These are phyloP conservation scores for Cyclospora cayetanensis DNA, from an alignment of 169 alveolate genomes.

Conservation along the genomic window DNA sequence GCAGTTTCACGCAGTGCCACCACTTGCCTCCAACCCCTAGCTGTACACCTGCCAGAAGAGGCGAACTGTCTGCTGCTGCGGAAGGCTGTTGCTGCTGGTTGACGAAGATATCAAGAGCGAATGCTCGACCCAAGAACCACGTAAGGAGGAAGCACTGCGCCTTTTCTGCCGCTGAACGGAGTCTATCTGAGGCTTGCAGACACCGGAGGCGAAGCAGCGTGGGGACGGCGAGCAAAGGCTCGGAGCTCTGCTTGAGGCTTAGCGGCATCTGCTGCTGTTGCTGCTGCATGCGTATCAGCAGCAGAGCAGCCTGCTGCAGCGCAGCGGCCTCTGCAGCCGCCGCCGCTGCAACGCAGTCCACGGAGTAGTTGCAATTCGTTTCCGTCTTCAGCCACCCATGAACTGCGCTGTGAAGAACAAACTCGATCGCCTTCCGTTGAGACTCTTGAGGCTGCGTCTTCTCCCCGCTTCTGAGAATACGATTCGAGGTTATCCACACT, in stretches of 20 bases:
- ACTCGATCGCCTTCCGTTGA: slow-evolving; percentile 19
- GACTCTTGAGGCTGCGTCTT: neutral
- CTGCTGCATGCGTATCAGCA: slow-evolving; percentile 32
- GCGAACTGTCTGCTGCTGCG: slow-evolving; percentile 22
- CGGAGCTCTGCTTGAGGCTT: slow-evolving; percentile 21
- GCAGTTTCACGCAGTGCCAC: neutral
- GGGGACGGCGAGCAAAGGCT: slow-evolving; percentile 13
- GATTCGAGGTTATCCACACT: too few species aligned
- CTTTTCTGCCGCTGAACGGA: slow-evolving; percentile 8
- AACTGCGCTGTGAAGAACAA: neutral
- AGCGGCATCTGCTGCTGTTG: slow-evolving; percentile 17
- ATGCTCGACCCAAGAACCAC: slow-evolving; percentile 23
- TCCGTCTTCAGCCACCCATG: slow-evolving; percentile 24
- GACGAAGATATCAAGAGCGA: neutral
- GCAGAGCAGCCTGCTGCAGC: slow-evolving; percentile 42
- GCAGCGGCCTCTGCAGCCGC: slow-evolving; percentile 60
- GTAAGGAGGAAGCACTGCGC: slow-evolving; percentile 5
- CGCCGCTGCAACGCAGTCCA: slow-evolving; percentile 31
- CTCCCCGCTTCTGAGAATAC: slow-evolving; percentile 48
- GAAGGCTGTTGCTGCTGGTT: neutral
- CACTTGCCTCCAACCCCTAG: neutral
- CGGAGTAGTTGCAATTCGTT: neutral
- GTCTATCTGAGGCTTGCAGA: neutral
- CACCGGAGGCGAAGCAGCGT: slow-evolving; percentile 44
- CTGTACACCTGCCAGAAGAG: neutral